Evolutionary conservation across 352 stramenopile genomes (phyloP).

Genomic region (Globisporangium cystogenes): DNA sequence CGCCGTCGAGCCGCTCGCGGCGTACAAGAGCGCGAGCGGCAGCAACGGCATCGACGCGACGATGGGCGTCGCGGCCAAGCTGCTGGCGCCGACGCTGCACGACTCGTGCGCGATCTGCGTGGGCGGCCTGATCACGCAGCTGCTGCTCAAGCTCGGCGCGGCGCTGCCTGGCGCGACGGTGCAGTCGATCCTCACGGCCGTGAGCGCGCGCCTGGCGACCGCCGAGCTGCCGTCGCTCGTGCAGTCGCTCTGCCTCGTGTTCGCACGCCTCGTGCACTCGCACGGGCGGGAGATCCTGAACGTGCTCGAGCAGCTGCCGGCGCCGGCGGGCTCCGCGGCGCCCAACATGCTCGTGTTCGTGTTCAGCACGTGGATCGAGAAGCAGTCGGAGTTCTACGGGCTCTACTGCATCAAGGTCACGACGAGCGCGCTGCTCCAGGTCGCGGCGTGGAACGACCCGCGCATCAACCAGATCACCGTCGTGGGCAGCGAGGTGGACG

Average conservation of each 20-base stretch:
- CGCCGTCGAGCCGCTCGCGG: conserved; percentile 49
- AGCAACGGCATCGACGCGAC: conserved; percentile 59
- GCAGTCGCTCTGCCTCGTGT: conserved; percentile 80
- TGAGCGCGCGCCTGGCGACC: conserved; percentile 54
- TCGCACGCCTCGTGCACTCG: conserved; percentile 71
- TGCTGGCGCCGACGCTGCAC: conserved; percentile 57
- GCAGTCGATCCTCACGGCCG: conserved; percentile 70
- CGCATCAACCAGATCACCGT: conserved; percentile 64
- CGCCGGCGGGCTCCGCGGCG: conserved; percentile 16
- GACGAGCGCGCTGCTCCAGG: conserved; percentile 65
- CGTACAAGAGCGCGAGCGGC: conserved; percentile 36
- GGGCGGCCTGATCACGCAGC: conserved; percentile 75
- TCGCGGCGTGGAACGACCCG: conserved; percentile 69
- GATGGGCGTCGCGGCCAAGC: conserved; percentile 60
- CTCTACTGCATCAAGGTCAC: conserved; percentile 84
- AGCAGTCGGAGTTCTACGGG: conserved; percentile 80
- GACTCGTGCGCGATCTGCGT: conserved; percentile 70
- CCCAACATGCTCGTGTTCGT: conserved; percentile 76
- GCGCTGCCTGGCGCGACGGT: conserved; percentile 56
- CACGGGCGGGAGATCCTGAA: conserved; percentile 64
- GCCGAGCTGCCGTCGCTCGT: conserved; percentile 70
- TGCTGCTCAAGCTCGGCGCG: conserved; percentile 62
- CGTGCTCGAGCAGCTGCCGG: conserved; percentile 61
- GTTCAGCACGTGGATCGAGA: conserved; percentile 77
- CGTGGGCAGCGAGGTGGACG: conserved; percentile 40